phyloP scores from a whole-genome alignment of 148 eudicot genomes.

The Rhododendron kiyosumense region DNA sequence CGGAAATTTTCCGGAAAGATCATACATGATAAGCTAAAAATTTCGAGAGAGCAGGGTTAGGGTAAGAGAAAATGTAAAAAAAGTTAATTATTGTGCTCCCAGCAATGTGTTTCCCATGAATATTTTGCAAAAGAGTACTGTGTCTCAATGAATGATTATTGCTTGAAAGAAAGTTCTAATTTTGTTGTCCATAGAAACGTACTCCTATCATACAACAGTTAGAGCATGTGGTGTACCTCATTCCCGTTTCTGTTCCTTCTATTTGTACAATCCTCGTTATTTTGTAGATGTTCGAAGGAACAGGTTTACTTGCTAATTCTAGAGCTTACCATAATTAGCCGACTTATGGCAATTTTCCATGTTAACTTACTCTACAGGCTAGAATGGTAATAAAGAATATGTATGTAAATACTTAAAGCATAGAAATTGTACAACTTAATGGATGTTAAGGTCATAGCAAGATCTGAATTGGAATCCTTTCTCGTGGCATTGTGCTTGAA shows the following conservation, averaged over 20 bases:
- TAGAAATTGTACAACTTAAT: background rate
- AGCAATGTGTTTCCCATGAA: background rate
- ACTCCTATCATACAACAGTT: background rate
- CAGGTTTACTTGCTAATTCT: background rate
- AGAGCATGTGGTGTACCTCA: background rate
- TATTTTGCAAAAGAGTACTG: background rate
- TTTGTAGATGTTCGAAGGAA: background rate
- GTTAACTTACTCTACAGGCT: background rate
- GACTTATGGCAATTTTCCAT: background rate
- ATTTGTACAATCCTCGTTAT: background rate
- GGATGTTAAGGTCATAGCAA: background rate
- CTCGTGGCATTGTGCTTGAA: background rate
- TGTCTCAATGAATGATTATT: background rate
- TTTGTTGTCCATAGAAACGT: background rate
- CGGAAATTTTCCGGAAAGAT: background rate
- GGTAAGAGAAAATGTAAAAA: background rate
- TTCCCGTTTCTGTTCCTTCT: background rate
- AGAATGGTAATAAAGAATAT: background rate
- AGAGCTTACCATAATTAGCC: background rate
- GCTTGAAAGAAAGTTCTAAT: background rate
- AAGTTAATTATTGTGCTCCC: background rate
- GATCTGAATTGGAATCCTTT: background rate
- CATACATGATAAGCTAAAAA: background rate
- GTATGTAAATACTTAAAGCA: background rate
- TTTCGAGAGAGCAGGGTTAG: background rate